A percentile compares a stretch with the other conserved stretches of the same genome.
Conservation (phyloP, 2,329 filamentous ascomycete genomes). For the Xylaria sp. region DNA sequence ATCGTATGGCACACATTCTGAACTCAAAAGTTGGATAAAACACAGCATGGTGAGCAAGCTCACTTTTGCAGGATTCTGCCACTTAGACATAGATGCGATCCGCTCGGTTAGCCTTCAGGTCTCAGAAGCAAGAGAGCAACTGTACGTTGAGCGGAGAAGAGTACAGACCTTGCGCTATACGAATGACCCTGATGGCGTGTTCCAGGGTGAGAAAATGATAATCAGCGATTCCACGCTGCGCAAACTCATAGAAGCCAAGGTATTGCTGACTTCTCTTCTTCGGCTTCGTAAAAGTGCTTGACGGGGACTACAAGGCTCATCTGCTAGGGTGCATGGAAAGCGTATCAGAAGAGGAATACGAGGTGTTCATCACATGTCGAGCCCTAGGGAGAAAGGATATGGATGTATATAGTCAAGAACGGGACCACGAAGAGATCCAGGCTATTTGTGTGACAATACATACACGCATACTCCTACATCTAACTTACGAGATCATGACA, state of each 20-base stretch:
- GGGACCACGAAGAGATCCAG: too few species aligned
- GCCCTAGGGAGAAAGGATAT: too few species aligned
- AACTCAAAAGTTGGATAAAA: constrained; percentile 11
- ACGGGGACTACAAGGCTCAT: neutral
- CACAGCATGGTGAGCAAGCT: constrained; percentile 35
- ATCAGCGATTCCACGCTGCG: constrained; percentile 20
- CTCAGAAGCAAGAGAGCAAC: constrained; percentile 37
- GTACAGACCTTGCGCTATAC: constrained; percentile 13
- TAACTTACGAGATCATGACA: too few species aligned
- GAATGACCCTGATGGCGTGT: constrained; percentile 33
- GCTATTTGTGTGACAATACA: too few species aligned
- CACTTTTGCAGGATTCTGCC: constrained; percentile 42
- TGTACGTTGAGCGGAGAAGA: constrained; percentile 31
- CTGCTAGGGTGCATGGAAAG: neutral
- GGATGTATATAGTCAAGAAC: too few species aligned
- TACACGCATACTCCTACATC: too few species aligned
- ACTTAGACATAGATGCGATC: constrained; percentile 42
- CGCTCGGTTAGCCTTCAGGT: constrained; percentile 42
- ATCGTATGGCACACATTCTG: too few species aligned
- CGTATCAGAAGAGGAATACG: too few species aligned
- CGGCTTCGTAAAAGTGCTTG: constrained; percentile 3
- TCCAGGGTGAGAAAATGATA: neutral
- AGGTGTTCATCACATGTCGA: too few species aligned
- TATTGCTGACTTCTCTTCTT: constrained; percentile 30
- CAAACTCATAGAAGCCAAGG: constrained; percentile 27